phyloP scores from a whole-genome alignment of 305 asterid species.

The Ilex paraguariensis region DNA sequence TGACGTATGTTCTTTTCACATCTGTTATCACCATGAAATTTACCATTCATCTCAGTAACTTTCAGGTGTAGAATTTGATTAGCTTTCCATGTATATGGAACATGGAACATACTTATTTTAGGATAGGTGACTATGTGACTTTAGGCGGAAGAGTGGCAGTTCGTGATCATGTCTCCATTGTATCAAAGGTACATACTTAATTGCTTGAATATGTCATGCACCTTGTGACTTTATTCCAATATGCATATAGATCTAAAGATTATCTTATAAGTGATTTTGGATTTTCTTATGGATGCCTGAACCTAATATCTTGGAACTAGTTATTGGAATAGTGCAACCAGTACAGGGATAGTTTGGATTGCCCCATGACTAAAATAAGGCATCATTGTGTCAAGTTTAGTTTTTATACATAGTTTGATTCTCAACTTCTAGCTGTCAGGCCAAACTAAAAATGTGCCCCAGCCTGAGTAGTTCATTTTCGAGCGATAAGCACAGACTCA shows the following conservation, averaged over 20 bases:
- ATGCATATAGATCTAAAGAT: not conserved
- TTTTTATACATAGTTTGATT: too few species aligned
- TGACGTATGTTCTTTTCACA: conserved; percentile 36
- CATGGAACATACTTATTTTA: conserved; percentile 19
- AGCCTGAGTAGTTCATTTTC: too few species aligned
- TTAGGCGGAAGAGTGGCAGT: conserved; percentile 80
- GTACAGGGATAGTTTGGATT: not conserved
- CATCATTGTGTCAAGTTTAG: too few species aligned
- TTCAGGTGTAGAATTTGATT: not conserved
- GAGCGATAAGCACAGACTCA: too few species aligned
- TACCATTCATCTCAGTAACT: not conserved
- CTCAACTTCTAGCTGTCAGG: too few species aligned
- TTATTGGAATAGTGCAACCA: too few species aligned
- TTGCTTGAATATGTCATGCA: not conserved
- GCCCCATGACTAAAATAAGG: not conserved
- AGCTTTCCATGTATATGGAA: conserved; percentile 8
- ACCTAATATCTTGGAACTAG: too few species aligned
- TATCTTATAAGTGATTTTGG: not conserved
- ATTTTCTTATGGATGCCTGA: not conserved
- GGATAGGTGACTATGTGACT: conserved; percentile 81
- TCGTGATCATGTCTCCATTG: conserved; percentile 70
- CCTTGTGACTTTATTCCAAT: not conserved
- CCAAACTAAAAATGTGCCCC: too few species aligned
- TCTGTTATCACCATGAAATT: not conserved
- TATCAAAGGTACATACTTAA: conserved; percentile 48